Percentiles rank a stretch among this genome's conserved stretches.
phyloP scores from a whole-genome alignment of 768 basidiomycete genomes.

The Brasilioporus rufonigricans region DNA sequence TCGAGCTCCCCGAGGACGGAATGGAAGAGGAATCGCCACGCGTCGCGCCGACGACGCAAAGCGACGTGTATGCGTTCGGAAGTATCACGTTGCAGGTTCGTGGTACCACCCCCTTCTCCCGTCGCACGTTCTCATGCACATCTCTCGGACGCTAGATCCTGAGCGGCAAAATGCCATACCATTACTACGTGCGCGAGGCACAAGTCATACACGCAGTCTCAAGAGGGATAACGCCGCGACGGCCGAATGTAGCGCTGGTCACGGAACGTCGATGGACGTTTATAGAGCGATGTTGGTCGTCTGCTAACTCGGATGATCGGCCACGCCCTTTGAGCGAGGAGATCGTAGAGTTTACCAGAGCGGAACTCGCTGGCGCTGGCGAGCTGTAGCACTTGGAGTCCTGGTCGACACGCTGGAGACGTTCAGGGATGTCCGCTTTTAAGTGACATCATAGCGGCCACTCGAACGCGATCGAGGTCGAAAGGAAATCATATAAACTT shows the following conservation, averaged over 20 bases:
- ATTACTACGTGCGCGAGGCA: conserved; percentile 6
- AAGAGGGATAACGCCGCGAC: background rate
- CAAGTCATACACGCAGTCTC: conserved; percentile 11
- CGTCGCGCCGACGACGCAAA: background rate
- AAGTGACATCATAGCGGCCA: too few species aligned
- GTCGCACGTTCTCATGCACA: background rate
- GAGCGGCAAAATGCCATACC: conserved; percentile 17
- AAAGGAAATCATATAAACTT: too few species aligned
- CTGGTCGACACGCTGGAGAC: too few species aligned
- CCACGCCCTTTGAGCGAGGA: background rate
- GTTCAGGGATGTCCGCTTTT: too few species aligned
- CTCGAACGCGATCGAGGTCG: too few species aligned
- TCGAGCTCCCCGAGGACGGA: background rate
- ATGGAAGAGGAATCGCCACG: background rate
- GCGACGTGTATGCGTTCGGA: conserved; percentile 21
- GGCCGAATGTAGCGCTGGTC: background rate
- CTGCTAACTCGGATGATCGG: conserved; percentile 6
- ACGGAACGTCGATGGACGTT: conserved; percentile 9
- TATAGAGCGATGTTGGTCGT: conserved; percentile 21
- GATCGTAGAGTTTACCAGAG: background rate
- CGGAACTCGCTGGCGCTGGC: too few species aligned
- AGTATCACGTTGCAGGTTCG: conserved; percentile 18
- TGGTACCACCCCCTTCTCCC: background rate
- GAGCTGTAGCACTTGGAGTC: too few species aligned
- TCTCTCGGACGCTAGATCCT: background rate